phyloP scores from a whole-genome alignment of 2,329 filamentous ascomycete genomes.

The Podosphaera aphanis region DNA sequence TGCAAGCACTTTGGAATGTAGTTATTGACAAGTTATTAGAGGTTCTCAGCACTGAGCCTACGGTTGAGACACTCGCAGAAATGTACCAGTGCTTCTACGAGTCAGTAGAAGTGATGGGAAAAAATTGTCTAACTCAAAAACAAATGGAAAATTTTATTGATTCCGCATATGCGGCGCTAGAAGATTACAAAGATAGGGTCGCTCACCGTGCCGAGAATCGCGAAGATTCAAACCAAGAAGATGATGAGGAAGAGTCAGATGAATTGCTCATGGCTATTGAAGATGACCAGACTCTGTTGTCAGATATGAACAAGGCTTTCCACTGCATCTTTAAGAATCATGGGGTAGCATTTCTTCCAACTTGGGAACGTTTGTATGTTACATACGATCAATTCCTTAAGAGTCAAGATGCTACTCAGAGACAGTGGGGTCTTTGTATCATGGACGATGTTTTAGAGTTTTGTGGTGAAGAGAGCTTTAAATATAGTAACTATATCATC shows the following conservation, averaged over 20 bases:
- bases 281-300: conserved; percentile 86
- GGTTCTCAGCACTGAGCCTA: conserved; percentile 77
- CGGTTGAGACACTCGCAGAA: conserved; percentile 86
- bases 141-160: conserved; percentile 80
- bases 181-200: conserved; percentile 82
- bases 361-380: conserved; percentile 66
- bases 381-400: conserved; percentile 73
- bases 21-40: conserved; percentile 83
- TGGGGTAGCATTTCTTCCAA: conserved; percentile 55
- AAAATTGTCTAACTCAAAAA: conserved; percentile 50
- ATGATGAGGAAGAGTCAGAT: conserved; percentile 74
- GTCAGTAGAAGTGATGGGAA: conserved; percentile 80
- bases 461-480: conserved; percentile 70
- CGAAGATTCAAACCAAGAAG: conserved; percentile 48
- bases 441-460: conserved; percentile 97
- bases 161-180: conserved; percentile 59
- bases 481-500: conserved; percentile 67
- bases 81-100: conserved; percentile 99
- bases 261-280: conserved; percentile 80
- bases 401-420: conserved; percentile 65
- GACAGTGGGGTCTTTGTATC: conserved; percentile 97
- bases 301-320: conserved; percentile 99
- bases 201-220: conserved; percentile 63
- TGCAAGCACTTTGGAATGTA: conserved; percentile 60
- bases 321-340: conserved; percentile 98